Evolutionary conservation across 2,329 filamentous ascomycete genomes (phyloP).

Genomic region (Davidsoniella eucalypti): DNA sequence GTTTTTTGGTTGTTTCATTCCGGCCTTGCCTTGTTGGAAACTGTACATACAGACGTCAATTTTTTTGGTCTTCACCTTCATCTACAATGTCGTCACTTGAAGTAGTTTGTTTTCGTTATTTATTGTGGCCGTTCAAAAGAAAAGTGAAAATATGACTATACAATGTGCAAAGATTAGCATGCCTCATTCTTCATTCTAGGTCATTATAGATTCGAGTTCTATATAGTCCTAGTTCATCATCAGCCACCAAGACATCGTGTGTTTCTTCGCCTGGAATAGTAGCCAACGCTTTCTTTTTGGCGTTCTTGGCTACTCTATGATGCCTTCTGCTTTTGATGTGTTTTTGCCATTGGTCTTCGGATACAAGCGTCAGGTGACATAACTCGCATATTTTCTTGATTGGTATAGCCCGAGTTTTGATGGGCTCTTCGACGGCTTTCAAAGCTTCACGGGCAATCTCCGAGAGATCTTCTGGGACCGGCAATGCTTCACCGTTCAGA

Average conservation of each 20-base stretch:
- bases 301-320: slow-evolving; percentile 20
- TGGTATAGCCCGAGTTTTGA: slow-evolving; percentile 35
- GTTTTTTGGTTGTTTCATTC: not conserved
- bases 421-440: slow-evolving; percentile 18
- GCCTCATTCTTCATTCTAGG: too few relatives aligned
- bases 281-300: slow-evolving; percentile 23
- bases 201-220: not conserved
- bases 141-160: too few relatives aligned
- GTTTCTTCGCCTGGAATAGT: slow-evolving; percentile 13
- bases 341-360: slow-evolving; percentile 31
- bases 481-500: slow-evolving; percentile 38
- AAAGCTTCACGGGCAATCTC: slow-evolving; percentile 37
- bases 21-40: not conserved
- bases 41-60: not conserved
- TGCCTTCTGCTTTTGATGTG: slow-evolving; percentile 24
- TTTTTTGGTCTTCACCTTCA: not conserved
- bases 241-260: not conserved
- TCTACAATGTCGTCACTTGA: not conserved
- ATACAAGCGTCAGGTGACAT: slow-evolving; percentile 49
- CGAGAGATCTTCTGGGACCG: slow-evolving; percentile 32
- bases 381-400: slow-evolving; percentile 50
- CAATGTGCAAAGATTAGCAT: too few relatives aligned
- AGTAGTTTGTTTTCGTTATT: too few relatives aligned
- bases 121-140: too few relatives aligned
- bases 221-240: not conserved